Base-by-base conservation (phyloP, 345 rosid genomes). In the Odontarrhena argentea region DNA sequence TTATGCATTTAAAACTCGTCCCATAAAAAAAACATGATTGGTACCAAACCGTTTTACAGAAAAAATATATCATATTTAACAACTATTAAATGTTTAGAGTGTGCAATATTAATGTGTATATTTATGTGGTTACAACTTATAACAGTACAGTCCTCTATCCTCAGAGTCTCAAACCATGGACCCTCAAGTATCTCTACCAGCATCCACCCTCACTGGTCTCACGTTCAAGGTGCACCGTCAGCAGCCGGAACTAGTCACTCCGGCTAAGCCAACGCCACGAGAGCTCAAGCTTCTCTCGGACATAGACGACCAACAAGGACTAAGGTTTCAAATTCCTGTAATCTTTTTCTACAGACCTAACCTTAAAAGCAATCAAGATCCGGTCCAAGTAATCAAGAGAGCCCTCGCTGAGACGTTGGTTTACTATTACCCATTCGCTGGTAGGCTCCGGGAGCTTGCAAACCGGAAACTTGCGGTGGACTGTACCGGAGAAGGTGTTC, bases 391-490 rank as follows among this genome's bases (percentile, higher is more conserved):
- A 38, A 60, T 86, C 9, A 71, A 60, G 49, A 74, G 34, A 28
- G 92, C 81, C n/a, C 66, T 84, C 0, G 63, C 84, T 0, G 37
- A 75, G 14, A 22, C 82, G 2, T 76, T 86, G 2, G 87, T 82
- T 26, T 68, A 55, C 52, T 86, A 80, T 41, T 81, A 84, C 36
- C 88, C 86, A 0, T 64, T 84, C 2, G 91, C 88, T 3, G 88
- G 91, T 7, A 55, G 87, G 67, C 83, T 84, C 25, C 66, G 76
- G 32, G 84, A 86, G 56, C 64, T 70, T 8, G 40, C 62, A 1
- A 71, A 80, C 68, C 62, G 82, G 7, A 84, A 82, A 57, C 87
- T 84, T 3, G 55, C 67, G 28, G 85, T 86, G 80, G 92, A 84
- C 18, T 86, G 88, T 35, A 77, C 74, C 41, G 83, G 79, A 0